Base-by-base conservation (phyloP, 176 grass and related monocot genomes). In the Puya raimondii region DNA sequence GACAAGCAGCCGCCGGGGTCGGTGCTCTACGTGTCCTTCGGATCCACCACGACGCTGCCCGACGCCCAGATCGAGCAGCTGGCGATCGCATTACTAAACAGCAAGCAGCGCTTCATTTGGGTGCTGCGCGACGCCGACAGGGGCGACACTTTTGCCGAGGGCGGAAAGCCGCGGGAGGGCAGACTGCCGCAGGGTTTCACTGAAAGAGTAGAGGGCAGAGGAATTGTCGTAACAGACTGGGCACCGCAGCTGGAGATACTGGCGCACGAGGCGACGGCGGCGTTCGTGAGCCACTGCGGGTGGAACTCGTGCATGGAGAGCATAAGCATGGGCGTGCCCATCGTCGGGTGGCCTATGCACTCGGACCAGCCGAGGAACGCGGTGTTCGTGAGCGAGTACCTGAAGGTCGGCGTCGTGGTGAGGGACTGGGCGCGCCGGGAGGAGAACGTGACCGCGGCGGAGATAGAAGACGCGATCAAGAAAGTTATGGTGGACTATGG, bases 221-320 rank as follows among this genome's bases (percentile, higher is more conserved):
- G 64, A 20, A 57, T 68, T 6, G 16, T 47, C 0, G 11, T 57
- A 1, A 48, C 25, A 71, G 78, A 50, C 51, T 81, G 66, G 77
- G 49, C 66, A 63, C 91, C 53, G 73, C 91, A 67, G 75, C 72
- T 80, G 71, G 79, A 74, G 23, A 84, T 84, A 22, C 51, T 79
- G 68, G 72, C 70, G n/a, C 81, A 79, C 23, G 50, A 50, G 18
- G 58, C 76, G 2, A 80, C 56, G 0, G 71, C 49, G 0, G 66
- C 49, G 12, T 96, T 96, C 85, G 50, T 91, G 79, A 91, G 87
- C 50, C 91, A 96, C 76, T 88, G 91, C 75, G 87, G 91, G 13
- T 91, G 91, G 91, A 91, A 96, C 82, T 96, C 87, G 1, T 84
- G 77, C 23, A 63, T 90, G 63, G 91, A 95, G 71, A 81, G 81